Base-by-base conservation (phyloP, 257 asterid genomes). In the Solanum gracilifrons region DNA sequence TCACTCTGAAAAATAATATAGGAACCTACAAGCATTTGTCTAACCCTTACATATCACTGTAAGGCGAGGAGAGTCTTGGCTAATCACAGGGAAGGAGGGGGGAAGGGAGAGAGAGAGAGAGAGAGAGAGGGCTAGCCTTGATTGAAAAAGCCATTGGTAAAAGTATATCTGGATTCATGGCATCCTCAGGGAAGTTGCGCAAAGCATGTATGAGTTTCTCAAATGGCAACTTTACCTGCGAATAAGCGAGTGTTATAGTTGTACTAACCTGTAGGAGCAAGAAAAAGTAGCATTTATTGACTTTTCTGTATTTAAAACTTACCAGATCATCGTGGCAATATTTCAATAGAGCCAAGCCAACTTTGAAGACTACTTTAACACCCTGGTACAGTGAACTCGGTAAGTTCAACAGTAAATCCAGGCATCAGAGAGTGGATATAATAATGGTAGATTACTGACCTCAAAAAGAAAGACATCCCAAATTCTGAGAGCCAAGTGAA, bases 381-480 rank as follows among this genome's bases (percentile, higher is more conserved):
- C 99, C 99, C 99, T 97, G 91, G 84, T 85, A 55, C 79, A 86
- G 87, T 77, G 71, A 41, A 85, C 62, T 64, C 33, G 73, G 87
- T 87, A 20, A 90, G 88, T 82, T 60, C 48, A 33, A 68, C 64
- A 85, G 87, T 71, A 71, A 77, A 87, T 31, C 87, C 29, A 90
- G 36, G 83, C n/a, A 60, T 86, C 64, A 68, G 87, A 82, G 68
- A 55, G 82, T 15, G 37, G 84, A 86, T 23, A 60, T 8, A 39
- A 85, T 7, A 33, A 82, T 13, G 86, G 62, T 55, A 73, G 79
- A 85, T 35, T 46, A 84, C 98, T 90, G 85, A 97, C 99, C 99
- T 97, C 99, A 48, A 77, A 91, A 86, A 97, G 98, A 89, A 97
- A 97, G 87, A 97, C 99, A 89, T 97, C 99, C 99, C 99, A 96